These are phyloP conservation scores for Coelastrella sp. DNA, from an alignment of 139 green algal species.

Conservation along the genomic window DNA sequence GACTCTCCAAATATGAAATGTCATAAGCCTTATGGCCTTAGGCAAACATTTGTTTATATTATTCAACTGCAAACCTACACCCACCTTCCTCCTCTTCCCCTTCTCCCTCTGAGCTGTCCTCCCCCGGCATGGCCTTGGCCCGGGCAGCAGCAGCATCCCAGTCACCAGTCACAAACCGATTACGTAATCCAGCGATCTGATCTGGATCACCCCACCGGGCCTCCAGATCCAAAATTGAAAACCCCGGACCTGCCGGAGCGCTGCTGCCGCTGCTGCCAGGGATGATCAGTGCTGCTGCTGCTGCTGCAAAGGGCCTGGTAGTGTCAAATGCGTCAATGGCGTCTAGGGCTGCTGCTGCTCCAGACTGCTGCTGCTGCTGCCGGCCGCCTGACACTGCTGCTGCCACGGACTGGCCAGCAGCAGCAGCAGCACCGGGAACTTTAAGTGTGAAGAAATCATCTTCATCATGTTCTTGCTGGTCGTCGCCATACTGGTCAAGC, in stretches of 20 bases:
- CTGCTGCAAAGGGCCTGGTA: conserved; percentile 29
- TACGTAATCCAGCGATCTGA: conserved; percentile 14
- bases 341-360: neutral
- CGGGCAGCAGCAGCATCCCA: conserved; percentile 86
- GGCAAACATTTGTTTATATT: neutral
- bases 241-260: conserved; percentile 20
- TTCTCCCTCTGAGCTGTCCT: conserved; percentile 46
- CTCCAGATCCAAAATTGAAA: conserved; percentile 19
- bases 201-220: conserved; percentile 9
- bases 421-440: conserved; percentile 14
- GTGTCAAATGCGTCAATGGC: conserved; percentile 31
- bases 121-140: conserved; percentile 58
- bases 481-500: neutral
- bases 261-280: conserved; percentile 9
- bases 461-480: conserved; percentile 56
- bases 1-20: no score
- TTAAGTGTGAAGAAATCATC: conserved; percentile 65
- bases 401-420: neutral
- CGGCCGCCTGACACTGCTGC: neutral
- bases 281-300: conserved; percentile 37
- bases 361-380: conserved; percentile 11
- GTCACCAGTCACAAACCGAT: conserved; percentile 85
- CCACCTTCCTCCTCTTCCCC: neutral
- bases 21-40: no score
- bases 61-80: neutral